Evolutionary conservation across 2,329 filamentous ascomycete species (phyloP).

Genomic region (Fusarium tanahbumbuense): DNA sequence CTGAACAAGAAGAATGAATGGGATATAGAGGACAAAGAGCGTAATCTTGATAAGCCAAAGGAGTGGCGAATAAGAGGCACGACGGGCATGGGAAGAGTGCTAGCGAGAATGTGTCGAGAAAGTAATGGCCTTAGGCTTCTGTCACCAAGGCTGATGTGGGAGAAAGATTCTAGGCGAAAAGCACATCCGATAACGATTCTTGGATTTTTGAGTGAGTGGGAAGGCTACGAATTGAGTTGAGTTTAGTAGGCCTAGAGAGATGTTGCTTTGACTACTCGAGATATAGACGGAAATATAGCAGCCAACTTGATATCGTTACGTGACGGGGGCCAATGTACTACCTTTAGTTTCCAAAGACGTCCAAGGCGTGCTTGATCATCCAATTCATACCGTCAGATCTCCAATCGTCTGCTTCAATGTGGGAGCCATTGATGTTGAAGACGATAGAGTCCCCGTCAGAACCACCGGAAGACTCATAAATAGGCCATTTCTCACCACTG

Average conservation of each 20-base stretch:
- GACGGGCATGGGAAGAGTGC: conserved; percentile 20
- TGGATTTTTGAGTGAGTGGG: background rate
- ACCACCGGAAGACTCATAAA: conserved; percentile 32
- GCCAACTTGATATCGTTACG: background rate
- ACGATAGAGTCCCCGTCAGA: conserved; percentile 46
- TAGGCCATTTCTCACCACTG: conserved; percentile 43
- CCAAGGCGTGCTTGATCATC: conserved; percentile 45
- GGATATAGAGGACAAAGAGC: background rate
- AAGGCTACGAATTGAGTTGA: background rate
- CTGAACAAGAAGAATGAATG: conserved; percentile 24
- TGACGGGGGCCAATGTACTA: background rate
- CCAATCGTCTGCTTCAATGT: conserved; percentile 48
- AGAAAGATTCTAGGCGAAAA: background rate
- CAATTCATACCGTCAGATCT: conserved; percentile 47
- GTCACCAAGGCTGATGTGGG: conserved; percentile 29
- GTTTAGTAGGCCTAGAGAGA: background rate
- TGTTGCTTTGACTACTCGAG: background rate
- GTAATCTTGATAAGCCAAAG: conserved; percentile 4
- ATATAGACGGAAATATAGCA: background rate
- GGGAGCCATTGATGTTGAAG: conserved; percentile 42
- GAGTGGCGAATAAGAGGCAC: conserved; percentile 25
- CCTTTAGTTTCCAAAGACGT: conserved; percentile 44
- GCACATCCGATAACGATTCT: background rate
- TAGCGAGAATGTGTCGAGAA: conserved; percentile 26
- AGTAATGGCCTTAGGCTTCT: conserved; percentile 22